phyloP scores from a whole-genome alignment of 2,329 filamentous ascomycete species.

The Fusarium agapanthi region DNA sequence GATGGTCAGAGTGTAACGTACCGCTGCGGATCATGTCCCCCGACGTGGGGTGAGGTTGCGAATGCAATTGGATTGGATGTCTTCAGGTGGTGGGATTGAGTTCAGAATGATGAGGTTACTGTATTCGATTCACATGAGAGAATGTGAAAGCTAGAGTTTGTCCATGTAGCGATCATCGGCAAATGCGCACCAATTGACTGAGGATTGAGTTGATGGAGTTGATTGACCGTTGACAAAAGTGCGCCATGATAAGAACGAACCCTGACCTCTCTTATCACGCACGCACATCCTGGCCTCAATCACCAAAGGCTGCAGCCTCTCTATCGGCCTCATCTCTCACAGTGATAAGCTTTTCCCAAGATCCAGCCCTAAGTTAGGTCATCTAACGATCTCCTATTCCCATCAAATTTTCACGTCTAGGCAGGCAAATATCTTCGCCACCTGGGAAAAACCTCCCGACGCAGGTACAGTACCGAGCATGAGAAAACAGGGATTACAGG shows the following conservation, averaged over 20 bases:
- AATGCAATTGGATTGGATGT: neutral
- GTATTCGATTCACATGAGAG: neutral
- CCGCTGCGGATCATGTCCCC: neutral
- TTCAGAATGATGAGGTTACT: neutral
- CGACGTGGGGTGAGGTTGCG: neutral
- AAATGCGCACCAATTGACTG: neutral
- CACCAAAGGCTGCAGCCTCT: neutral
- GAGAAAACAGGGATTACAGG: neutral
- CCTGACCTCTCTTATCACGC: neutral
- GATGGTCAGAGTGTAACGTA: constrained; percentile 4
- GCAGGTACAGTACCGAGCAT: constrained; percentile 23
- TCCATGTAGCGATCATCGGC: neutral
- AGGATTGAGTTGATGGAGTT: neutral
- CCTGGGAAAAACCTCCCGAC: neutral
- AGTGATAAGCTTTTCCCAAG: constrained; percentile 14
- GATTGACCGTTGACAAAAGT: neutral
- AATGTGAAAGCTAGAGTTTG: neutral
- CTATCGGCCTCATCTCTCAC: neutral
- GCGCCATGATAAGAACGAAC: neutral
- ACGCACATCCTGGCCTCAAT: neutral
- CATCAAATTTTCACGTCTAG: neutral
- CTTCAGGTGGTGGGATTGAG: neutral
- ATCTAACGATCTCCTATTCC: neutral
- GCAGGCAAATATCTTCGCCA: neutral
- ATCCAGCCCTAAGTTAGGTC: neutral